Conservation (phyloP, 257 asterid genomes). For the Thymus mandschuricus region DNA sequence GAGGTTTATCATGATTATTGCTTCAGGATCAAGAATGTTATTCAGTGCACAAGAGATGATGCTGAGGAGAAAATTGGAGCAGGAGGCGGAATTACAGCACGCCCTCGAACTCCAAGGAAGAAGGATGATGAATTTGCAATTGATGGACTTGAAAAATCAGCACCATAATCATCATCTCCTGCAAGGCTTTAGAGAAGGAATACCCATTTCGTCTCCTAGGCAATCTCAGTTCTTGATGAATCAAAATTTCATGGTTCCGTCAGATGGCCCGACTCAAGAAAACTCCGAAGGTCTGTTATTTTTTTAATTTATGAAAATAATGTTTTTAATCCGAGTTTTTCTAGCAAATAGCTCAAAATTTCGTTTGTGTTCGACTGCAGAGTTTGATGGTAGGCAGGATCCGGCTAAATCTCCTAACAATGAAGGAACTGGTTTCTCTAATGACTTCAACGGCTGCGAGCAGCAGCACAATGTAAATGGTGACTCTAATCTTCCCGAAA, state of each 20-base stretch:
- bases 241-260: slow-evolving; percentile 40
- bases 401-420: slow-evolving; percentile 34
- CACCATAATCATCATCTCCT: slow-evolving; percentile 54
- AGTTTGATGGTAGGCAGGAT: slow-evolving; percentile 43
- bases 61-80: slow-evolving; percentile 82
- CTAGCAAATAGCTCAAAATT: neutral
- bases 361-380: slow-evolving; percentile 34
- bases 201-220: slow-evolving; percentile 56
- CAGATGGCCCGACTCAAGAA: slow-evolving; percentile 45
- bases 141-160: slow-evolving; percentile 71
- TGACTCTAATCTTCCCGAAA: slow-evolving; percentile 50
- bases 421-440: slow-evolving; percentile 41
- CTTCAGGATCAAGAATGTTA: slow-evolving; percentile 69
- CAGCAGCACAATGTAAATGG: slow-evolving; percentile 39
- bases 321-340: no score
- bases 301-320: neutral
- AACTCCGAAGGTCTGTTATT: slow-evolving; percentile 55
- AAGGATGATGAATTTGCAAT: slow-evolving; percentile 79
- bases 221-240: slow-evolving; percentile 53
- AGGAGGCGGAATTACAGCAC: slow-evolving; percentile 79
- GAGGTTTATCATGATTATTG: neutral
- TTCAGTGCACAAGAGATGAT: slow-evolving; percentile 73
- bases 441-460: slow-evolving; percentile 31
- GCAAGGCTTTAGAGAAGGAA: slow-evolving; percentile 47
- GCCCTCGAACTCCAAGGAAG: slow-evolving; percentile 81